These are phyloP conservation scores for Verticillium albo-atrum DNA, from an alignment of 2,329 filamentous ascomycete species.

Conservation along the genomic window DNA sequence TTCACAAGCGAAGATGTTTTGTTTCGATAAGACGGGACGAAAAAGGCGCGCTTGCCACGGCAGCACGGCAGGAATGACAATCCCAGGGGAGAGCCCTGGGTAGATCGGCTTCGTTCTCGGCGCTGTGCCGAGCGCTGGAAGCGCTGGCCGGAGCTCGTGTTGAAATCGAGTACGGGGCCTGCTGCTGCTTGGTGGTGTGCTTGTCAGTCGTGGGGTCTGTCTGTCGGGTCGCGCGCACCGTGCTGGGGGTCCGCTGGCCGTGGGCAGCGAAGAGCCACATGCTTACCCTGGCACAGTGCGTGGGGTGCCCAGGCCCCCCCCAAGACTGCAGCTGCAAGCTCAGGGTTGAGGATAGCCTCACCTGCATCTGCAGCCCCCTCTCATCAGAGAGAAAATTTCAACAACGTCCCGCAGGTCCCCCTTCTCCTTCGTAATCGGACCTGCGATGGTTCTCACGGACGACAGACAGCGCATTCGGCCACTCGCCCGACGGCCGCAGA, in stretches of 20 bases:
- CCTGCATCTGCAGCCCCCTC: not conserved
- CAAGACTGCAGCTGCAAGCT: not conserved
- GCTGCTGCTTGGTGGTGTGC: no score
- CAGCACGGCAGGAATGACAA: not conserved
- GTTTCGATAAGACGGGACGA: not conserved
- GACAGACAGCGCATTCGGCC: not conserved
- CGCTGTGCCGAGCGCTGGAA: not conserved
- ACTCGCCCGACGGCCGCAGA: not conserved
- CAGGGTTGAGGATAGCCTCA: not conserved
- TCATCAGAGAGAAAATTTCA: not conserved
- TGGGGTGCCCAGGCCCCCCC: not conserved
- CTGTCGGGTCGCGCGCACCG: no score
- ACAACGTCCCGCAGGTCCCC: not conserved
- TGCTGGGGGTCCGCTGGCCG: not conserved
- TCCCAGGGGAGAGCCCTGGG: not conserved
- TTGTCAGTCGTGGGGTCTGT: not conserved
- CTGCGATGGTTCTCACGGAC: not conserved
- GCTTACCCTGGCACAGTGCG: not conserved
- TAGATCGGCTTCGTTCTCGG: not conserved
- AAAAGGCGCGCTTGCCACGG: not conserved
- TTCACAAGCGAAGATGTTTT: slow-evolving; percentile 4
- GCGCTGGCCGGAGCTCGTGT: not conserved
- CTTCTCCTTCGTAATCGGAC: not conserved
- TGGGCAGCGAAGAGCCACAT: not conserved
- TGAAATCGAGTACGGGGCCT: not conserved